Evolutionary conservation across 2,329 filamentous ascomycete species (phyloP), one percentile per base, ranked within the genome.

Genomic region (Beauveria asiatica): DNA sequence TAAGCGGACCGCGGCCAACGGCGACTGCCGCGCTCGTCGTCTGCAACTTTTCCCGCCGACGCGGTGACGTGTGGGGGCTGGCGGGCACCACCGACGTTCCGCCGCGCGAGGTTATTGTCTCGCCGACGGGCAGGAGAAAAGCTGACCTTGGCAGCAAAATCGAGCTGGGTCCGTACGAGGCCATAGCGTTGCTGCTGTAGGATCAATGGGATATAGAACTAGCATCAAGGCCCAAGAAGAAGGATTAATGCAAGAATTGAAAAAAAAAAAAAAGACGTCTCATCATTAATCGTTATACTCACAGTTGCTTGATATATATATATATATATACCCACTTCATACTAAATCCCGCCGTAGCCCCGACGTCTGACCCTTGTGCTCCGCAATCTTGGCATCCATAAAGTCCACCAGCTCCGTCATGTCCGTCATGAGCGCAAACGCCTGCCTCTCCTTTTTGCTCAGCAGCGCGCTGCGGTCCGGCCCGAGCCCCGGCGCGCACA

Each of bases 371-470:
- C 72, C 73, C 5, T 66, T 73, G 52, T 71, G 69, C 62, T 72
- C 63, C 58, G 71, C 72, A 50, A 76, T 75, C 62, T 76, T 78
- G 30, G 76, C 77, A 64, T 87, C 83, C 59, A 87, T 69, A 62
- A 80, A 85, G 65, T 87, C 84, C 9, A 87, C 70, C 53, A 87
- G 67, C 51, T 86, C 83, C 46, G 83, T 70, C 73, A 84, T 83
- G 61, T 79, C 79, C 11, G 70, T 72, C 63, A 80, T 75, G 54
- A 72, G 75, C 59, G 79, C 75, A 67, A 88, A 70, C 33, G 71
- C 70, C 17, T 70, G 69, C 62, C 84, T 75, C 69, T 87, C 83
- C 67, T 76, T 78, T 68, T 80, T 84, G n/a, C 67, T 77, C 62
- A 87, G 69, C 67, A 87, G 73, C 5, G 78, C 70, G 2, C 69